These are phyloP conservation scores for Meyerozyma sp. DNA, from an alignment of 1,139 yeast species.

Conservation along the genomic window DNA sequence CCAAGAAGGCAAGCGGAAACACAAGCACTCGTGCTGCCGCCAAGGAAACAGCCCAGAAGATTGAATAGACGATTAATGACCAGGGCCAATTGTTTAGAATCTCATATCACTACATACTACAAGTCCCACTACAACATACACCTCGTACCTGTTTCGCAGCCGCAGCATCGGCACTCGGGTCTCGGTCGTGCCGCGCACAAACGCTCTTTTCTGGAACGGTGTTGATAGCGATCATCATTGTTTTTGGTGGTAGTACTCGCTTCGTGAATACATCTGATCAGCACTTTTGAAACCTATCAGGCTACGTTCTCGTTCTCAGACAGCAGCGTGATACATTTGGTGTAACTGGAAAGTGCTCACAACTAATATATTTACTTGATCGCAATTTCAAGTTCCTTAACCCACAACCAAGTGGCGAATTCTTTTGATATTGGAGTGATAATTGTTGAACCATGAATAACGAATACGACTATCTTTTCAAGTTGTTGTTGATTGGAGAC, in stretches of 20 bases:
- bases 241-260: not conserved
- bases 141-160: too few relatives aligned
- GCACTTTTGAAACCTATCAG: not conserved
- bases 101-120: not conserved
- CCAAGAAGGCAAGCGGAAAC: slow-evolving; percentile 25
- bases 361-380: not conserved
- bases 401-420: not conserved
- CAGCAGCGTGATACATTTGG: not conserved
- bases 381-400: not conserved
- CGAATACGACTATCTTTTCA: slow-evolving; percentile 96
- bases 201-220: not conserved
- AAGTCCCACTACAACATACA: too few relatives aligned
- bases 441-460: slow-evolving; percentile 48
- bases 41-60: not conserved
- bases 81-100: not conserved
- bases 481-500: slow-evolving; percentile 90
- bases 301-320: not conserved
- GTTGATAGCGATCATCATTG: slow-evolving; percentile 1
- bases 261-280: not conserved
- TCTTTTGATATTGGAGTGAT: not conserved
- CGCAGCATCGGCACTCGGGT: not conserved
- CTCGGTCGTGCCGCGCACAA: slow-evolving; percentile 1
- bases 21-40: not conserved
- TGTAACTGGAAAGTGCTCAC: not conserved
- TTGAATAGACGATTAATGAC: not conserved